phyloP scores from a whole-genome alignment of 352 stramenopile species.

The Phytopythium boreale region DNA sequence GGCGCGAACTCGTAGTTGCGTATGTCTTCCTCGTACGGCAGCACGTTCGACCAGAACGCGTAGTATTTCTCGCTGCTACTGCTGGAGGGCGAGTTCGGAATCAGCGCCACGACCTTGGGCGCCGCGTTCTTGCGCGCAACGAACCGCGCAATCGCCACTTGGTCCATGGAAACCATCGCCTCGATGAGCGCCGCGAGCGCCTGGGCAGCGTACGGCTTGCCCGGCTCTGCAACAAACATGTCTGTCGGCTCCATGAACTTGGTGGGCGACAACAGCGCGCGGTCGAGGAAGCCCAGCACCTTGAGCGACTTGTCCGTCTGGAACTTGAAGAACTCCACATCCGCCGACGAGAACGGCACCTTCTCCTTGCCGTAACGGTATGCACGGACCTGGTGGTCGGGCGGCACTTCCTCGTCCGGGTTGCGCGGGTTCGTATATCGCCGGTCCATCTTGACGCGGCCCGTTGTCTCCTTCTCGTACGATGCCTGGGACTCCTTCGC shows the following conservation, averaged over 20 bases:
- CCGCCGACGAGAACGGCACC: slow-evolving; percentile 76
- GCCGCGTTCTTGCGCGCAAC: slow-evolving; percentile 73
- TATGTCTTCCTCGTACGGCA: slow-evolving; percentile 81
- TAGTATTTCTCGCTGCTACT: slow-evolving; percentile 46
- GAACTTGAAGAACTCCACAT: slow-evolving; percentile 83
- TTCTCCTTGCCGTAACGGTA: slow-evolving; percentile 79
- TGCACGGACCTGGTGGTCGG: slow-evolving; percentile 72
- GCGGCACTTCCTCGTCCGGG: slow-evolving; percentile 66
- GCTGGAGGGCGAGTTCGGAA: slow-evolving; percentile 42
- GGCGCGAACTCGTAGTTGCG: slow-evolving; percentile 77
- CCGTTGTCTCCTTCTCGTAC: slow-evolving; percentile 49
- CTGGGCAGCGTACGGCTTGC: slow-evolving; percentile 57
- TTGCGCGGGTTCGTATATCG: slow-evolving; percentile 64
- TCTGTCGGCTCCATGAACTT: slow-evolving; percentile 68
- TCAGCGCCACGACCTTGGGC: slow-evolving; percentile 70
- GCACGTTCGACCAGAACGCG: slow-evolving; percentile 66
- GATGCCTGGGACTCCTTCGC: slow-evolving; percentile 69
- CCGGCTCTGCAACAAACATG: slow-evolving; percentile 73
- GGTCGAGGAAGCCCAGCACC: slow-evolving; percentile 68
- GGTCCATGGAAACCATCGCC: slow-evolving; percentile 57
- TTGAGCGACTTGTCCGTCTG: slow-evolving; percentile 77
- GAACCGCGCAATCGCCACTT: slow-evolving; percentile 76
- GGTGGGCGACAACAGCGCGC: slow-evolving; percentile 35
- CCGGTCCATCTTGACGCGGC: slow-evolving; percentile 73
- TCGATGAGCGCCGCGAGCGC: slow-evolving; percentile 61